phyloP scores from a whole-genome alignment of 1,284 basidiomycete species.

The Vanrija humicola region DNA sequence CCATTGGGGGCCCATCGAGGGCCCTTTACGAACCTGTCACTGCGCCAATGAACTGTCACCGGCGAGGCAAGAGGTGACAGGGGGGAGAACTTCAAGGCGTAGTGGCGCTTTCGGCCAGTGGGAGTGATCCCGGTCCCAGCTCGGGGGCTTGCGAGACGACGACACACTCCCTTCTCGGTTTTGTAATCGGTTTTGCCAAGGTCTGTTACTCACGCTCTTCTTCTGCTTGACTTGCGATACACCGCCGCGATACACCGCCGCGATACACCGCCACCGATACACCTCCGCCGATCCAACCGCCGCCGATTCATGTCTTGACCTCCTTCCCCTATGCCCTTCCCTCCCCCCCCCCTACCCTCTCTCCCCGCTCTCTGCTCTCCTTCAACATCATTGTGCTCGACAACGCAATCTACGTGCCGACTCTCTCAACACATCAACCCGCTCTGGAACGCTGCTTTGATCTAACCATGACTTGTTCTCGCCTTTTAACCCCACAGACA shows the following conservation, averaged over 20 bases:
- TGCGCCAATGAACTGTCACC: background rate
- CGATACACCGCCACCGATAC: background rate
- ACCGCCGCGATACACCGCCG: too few species aligned
- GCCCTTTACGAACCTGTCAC: background rate
- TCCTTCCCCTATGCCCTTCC: constrained; percentile 29
- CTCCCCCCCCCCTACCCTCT: background rate
- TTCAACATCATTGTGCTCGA: background rate
- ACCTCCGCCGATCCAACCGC: too few species aligned
- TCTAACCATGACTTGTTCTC: constrained; percentile 1
- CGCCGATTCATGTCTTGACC: too few species aligned
- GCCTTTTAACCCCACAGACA: constrained; percentile 62
- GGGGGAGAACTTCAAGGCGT: background rate
- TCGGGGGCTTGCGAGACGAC: background rate
- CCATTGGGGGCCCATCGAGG: background rate
- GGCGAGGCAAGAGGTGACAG: background rate
- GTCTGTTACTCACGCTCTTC: background rate
- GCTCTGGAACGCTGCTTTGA: background rate
- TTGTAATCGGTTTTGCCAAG: constrained; percentile 8
- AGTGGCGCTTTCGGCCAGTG: background rate
- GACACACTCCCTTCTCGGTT: constrained; percentile 30
- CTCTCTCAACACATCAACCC: background rate
- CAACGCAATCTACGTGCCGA: background rate
- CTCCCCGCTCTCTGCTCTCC: background rate
- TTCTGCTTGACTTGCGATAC: constrained; percentile 49
- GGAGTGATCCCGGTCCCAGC: background rate